Conservation (phyloP, 2,329 filamentous ascomycete genomes). For the Samsoniella hepiali region DNA sequence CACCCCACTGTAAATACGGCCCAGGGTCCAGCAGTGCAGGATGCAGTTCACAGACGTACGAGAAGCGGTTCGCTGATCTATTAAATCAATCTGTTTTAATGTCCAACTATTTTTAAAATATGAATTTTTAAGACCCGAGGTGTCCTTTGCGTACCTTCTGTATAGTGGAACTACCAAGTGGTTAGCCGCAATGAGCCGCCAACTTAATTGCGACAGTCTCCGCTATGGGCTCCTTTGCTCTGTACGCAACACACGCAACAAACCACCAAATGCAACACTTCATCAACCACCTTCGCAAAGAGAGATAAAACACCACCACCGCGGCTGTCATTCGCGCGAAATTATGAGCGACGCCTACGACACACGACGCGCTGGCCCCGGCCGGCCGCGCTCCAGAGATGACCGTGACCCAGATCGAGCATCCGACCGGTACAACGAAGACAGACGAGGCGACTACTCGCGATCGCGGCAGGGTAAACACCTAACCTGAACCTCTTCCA, state of each 20-base stretch:
- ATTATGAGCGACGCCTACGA: conserved; percentile 45
- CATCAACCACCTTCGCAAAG: not conserved
- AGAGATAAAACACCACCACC: not conserved
- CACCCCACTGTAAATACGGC: too few species aligned
- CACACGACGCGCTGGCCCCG: conserved; percentile 31
- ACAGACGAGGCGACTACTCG: conserved; percentile 38
- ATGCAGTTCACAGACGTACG: too few species aligned
- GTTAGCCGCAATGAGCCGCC: not conserved
- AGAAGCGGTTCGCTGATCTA: too few species aligned
- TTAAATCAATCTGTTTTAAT: too few species aligned
- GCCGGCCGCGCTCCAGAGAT: conserved; percentile 23
- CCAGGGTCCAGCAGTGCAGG: too few species aligned
- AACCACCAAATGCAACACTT: not conserved
- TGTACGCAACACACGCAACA: not conserved
- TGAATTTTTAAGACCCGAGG: not conserved
- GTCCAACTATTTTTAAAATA: not conserved
- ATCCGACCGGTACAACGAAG: conserved; percentile 17
- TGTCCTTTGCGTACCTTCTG: not conserved
- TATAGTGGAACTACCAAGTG: not conserved
- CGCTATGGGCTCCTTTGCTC: not conserved
- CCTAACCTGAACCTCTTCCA: conserved; percentile 33
- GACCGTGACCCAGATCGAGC: conserved; percentile 24
- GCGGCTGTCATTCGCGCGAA: conserved; percentile 18
- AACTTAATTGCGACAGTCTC: not conserved
- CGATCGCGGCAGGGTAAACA: conserved; percentile 51